Evolutionary conservation across 345 rosid species (phyloP), one percentile per base, ranked within the genome.

Genomic region (Nephelium lappaceum): DNA sequence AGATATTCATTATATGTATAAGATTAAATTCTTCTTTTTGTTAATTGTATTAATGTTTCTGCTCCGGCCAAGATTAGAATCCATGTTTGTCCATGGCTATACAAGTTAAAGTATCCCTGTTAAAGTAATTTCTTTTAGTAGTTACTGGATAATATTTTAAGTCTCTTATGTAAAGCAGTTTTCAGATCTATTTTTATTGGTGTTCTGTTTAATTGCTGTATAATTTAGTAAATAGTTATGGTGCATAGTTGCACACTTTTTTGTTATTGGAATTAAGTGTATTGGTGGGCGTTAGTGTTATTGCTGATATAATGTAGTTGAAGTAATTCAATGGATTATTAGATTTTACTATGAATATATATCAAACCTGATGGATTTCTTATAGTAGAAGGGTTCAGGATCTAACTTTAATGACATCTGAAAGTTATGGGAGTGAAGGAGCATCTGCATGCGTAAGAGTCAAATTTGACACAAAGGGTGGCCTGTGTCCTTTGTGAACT

Each of bases 1-100:
- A 89, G 99, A 81, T 82, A 65, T 64, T 82, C 61, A 67, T 77
- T 68, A 60, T 36, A 24, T 71, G 63, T 77, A 64, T 73, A 79
- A 18, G 11, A 64, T 36, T 71, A 63, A 67, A 21, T 76, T n/a
- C 72, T 65, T 3, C 9, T 57, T 61, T 12, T 51, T 68, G 51
- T 79, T 27, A 23, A 38, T 72, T 14, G 6, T 38, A 43, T 72
- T 19, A 45, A 43, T 62, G 43, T 74, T 9, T 80, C 19, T 73
- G 14, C 63, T 71, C 25, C 75, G 25, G 71, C 43, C n/a, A 11
- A 24, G 68, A 38, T 57, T 36, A 42, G n/a, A 41, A 43, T 18
- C 41, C 21, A 73, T 73, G 58, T 61, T 60, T 42, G 16, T 18
- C 8, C 41, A 43, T 74, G 69, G 11, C 62, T 73, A 72, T 69